phyloP scores from a whole-genome alignment of 2,329 filamentous ascomycete genomes.

The Colletotrichum melonis region DNA sequence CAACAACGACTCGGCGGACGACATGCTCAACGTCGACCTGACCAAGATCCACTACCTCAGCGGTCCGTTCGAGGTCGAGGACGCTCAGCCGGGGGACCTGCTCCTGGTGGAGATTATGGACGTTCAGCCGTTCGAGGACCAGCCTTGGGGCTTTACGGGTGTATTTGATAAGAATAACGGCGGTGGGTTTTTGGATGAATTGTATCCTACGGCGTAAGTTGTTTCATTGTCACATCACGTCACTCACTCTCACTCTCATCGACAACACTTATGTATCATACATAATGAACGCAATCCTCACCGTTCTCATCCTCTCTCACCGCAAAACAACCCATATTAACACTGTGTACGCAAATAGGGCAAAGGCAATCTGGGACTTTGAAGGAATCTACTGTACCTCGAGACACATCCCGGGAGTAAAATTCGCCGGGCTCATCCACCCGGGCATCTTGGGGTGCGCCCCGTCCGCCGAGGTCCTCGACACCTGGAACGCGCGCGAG shows the following conservation, averaged over 20 bases:
- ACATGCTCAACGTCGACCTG: slow-evolving; percentile 85
- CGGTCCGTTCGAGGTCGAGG: slow-evolving; percentile 88
- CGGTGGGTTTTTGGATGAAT: slow-evolving; percentile 88
- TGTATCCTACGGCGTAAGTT: slow-evolving; percentile 82
- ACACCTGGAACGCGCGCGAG: slow-evolving; percentile 87
- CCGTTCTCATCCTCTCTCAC: neutral
- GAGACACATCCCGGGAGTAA: slow-evolving; percentile 87
- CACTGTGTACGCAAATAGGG: no score
- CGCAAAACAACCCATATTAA: no score
- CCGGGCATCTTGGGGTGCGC: slow-evolving; percentile 93
- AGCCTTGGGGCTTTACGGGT: slow-evolving; percentile 92
- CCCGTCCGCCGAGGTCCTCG: slow-evolving; percentile 81
- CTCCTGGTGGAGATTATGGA: slow-evolving; percentile 92
- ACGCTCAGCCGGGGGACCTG: slow-evolving; percentile 85
- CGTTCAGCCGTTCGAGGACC: slow-evolving; percentile 86
- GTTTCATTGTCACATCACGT: neutral
- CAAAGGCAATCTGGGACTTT: slow-evolving; percentile 70
- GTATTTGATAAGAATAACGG: slow-evolving; percentile 85
- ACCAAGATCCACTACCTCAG: slow-evolving; percentile 89
- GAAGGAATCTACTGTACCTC: slow-evolving; percentile 78
- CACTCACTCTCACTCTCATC: neutral
- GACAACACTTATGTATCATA: neutral
- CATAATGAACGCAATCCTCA: no score
- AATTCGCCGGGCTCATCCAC: slow-evolving; percentile 90
- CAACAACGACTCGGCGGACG: slow-evolving; percentile 91